Percentiles rank a stretch among this genome's conserved stretches.
These are phyloP conservation scores for Trichoderma sp. DNA, from an alignment of 2,329 filamentous ascomycete species.

Conservation along the genomic window DNA sequence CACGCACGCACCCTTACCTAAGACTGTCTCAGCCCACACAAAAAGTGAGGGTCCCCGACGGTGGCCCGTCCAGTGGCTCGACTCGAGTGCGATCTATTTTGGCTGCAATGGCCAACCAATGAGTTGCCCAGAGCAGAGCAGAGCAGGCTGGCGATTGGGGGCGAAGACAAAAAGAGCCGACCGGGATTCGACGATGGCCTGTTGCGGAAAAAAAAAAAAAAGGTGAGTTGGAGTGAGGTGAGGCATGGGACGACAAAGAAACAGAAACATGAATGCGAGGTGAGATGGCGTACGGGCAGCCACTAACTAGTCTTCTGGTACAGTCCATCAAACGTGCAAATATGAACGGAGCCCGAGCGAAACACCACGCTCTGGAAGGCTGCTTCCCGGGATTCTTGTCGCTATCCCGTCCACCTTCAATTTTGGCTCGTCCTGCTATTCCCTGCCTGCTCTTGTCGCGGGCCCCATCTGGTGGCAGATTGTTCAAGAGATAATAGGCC, in stretches of 20 bases:
- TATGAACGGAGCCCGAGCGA: neutral
- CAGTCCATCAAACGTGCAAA: neutral
- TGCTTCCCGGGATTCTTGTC: constrained; percentile 2
- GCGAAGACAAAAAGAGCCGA: neutral
- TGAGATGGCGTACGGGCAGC: neutral
- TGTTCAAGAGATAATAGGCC: constrained; percentile 21
- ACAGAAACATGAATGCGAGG: neutral
- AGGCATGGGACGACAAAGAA: neutral
- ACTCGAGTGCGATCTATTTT: neutral
- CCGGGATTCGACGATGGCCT: neutral
- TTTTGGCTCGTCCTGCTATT: constrained; percentile 20
- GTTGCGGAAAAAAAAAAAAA: neutral
- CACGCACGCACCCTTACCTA: constrained; percentile 31
- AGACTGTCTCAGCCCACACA: constrained; percentile 31
- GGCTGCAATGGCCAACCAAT: constrained; percentile 9
- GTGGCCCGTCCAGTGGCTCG: constrained; percentile 16
- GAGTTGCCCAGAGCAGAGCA: neutral
- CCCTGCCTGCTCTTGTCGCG: constrained; percentile 12
- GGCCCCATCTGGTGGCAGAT: constrained; percentile 24
- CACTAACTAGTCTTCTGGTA: neutral
- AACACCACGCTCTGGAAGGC: neutral
- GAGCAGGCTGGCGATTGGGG: neutral
- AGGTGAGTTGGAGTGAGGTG: neutral
- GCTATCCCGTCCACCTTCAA: constrained; percentile 13
- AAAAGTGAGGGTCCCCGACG: constrained; percentile 17